Evolutionary conservation across 1,284 basidiomycete genomes (phyloP).

Genomic region (Microbotryomycetes sp.): DNA sequence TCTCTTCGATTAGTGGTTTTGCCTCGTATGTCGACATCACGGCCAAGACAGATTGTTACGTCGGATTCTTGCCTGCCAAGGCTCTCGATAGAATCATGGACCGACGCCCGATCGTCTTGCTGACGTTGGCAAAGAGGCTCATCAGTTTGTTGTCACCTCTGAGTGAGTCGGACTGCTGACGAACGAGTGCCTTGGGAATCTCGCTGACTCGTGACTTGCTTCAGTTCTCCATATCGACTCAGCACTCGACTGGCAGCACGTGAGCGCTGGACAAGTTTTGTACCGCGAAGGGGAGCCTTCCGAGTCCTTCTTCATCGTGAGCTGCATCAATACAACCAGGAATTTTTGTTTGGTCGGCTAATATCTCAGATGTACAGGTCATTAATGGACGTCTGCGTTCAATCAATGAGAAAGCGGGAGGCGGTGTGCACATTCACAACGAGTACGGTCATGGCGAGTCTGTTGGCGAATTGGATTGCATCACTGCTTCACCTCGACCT

Average conservation of each 20-base stretch:
- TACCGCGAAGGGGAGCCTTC: constrained; percentile 85
- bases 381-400: constrained; percentile 94
- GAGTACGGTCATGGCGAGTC: constrained; percentile 85
- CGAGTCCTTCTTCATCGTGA: constrained; percentile 91
- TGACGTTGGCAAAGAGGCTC: constrained; percentile 92
- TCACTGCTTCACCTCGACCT: constrained; percentile 78
- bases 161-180: constrained; percentile 48
- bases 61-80: constrained; percentile 84
- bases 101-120: constrained; percentile 84
- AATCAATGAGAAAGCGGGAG: constrained; percentile 57
- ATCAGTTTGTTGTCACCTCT: constrained; percentile 90
- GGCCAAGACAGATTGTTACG: constrained; percentile 94
- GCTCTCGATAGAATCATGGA: constrained; percentile 86
- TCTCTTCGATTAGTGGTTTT: constrained; percentile 86
- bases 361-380: constrained; percentile 42
- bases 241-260: constrained; percentile 96
- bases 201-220: background rate
- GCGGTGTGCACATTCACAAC: constrained; percentile 68
- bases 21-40: constrained; percentile 93
- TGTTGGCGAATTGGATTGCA: constrained; percentile 75
- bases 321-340: background rate
- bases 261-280: constrained; percentile 79
- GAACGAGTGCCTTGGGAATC: constrained; percentile 27
- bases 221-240: constrained; percentile 93
- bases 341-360: background rate